phyloP scores from a whole-genome alignment of 345 rosid species.

The Citropsis articulata region DNA sequence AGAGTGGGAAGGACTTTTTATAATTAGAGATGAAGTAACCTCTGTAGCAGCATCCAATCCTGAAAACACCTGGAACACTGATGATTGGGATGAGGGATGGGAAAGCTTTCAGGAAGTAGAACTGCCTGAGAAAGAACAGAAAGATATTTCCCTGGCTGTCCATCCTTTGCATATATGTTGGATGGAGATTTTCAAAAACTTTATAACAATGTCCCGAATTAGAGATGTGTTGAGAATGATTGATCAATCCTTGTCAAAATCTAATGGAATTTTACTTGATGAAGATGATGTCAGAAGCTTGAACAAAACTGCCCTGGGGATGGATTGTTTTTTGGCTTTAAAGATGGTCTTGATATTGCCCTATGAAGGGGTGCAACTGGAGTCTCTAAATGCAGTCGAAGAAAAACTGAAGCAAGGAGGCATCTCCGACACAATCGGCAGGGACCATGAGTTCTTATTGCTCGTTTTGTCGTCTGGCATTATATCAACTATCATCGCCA shows the following conservation, averaged over 20 bases:
- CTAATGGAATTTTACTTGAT: slow-evolving; percentile 46
- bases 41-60: slow-evolving; percentile 38
- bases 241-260: slow-evolving; percentile 59
- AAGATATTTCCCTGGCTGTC: slow-evolving; percentile 24
- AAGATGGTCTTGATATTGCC: slow-evolving; percentile 75
- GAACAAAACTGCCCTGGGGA: slow-evolving; percentile 26
- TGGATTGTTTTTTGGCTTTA: slow-evolving; percentile 46
- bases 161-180: slow-evolving; percentile 88
- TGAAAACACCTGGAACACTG: slow-evolving; percentile 66
- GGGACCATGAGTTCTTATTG: slow-evolving; percentile 55
- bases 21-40: slow-evolving; percentile 33
- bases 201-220: slow-evolving; percentile 29
- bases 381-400: slow-evolving; percentile 52
- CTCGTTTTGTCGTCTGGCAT: slow-evolving; percentile 64
- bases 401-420: slow-evolving; percentile 63
- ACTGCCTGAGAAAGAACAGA: slow-evolving; percentile 40
- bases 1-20: slow-evolving; percentile 91
- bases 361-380: slow-evolving; percentile 49
- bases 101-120: slow-evolving; percentile 88
- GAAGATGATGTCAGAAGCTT: slow-evolving; percentile 58
- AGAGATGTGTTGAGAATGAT: slow-evolving; percentile 48
- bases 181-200: slow-evolving; percentile 55
- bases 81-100: slow-evolving; percentile 98
- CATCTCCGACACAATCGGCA: slow-evolving; percentile 35
- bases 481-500: slow-evolving; percentile 42